A percentile compares a stretch with the other conserved stretches of the same genome.
These are phyloP conservation scores for Nicotiana otophora DNA, from an alignment of 257 asterid species.

Conservation along the genomic window DNA sequence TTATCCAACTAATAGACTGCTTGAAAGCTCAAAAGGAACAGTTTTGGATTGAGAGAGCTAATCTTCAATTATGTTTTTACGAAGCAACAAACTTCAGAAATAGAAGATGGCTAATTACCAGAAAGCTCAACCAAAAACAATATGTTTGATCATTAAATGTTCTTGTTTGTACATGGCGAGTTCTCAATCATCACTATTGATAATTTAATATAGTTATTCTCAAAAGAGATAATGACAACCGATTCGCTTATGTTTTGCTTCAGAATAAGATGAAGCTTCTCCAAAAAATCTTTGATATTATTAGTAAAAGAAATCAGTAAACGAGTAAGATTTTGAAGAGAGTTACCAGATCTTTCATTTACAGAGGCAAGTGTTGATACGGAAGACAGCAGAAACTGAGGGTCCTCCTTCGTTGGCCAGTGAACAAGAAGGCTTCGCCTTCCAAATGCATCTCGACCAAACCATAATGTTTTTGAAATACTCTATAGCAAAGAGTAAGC, in stretches of 20 bases:
- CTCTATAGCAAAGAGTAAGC: constrained; percentile 36
- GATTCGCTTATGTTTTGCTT: neutral
- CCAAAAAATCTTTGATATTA: neutral
- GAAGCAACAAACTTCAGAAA: neutral
- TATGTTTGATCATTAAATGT: neutral
- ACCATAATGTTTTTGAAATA: constrained; percentile 83
- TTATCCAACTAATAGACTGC: neutral
- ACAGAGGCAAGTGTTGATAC: constrained; percentile 64
- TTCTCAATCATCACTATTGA: neutral
- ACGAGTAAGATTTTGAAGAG: constrained; percentile 6
- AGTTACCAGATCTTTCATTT: constrained; percentile 43
- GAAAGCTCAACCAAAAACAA: neutral
- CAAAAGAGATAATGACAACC: neutral
- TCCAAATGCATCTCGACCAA: constrained; percentile 97
- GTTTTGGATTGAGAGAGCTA: neutral
- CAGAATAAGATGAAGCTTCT: neutral
- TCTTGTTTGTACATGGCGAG: neutral
- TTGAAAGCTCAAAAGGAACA: neutral
- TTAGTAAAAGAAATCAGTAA: neutral
- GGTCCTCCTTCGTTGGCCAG: constrained; percentile 76
- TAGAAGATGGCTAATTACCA: neutral
- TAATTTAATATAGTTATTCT: neutral
- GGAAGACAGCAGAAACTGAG: constrained; percentile 78
- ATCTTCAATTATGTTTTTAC: neutral
- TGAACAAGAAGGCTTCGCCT: constrained; percentile 95